These are phyloP conservation scores for Aspergillus spinulosporus DNA, from an alignment of 2,329 filamentous ascomycete species.

Conservation along the genomic window DNA sequence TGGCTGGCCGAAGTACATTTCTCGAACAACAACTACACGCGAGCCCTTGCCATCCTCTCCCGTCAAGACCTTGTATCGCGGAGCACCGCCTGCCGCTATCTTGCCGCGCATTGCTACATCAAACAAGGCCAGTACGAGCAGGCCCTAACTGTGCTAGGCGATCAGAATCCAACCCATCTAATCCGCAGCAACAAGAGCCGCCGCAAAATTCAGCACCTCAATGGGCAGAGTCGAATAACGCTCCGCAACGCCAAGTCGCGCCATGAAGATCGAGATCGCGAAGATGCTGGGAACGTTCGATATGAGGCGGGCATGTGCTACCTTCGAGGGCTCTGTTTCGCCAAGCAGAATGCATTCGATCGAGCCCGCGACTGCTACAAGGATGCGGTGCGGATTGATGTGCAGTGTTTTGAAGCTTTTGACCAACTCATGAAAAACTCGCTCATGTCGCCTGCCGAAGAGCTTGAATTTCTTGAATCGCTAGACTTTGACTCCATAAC, in stretches of 20 bases:
- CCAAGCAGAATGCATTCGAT: slow-evolving; percentile 96
- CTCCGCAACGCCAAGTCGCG: slow-evolving; percentile 49
- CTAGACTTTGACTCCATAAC: slow-evolving; percentile 85
- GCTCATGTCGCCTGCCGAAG: slow-evolving; percentile 83
- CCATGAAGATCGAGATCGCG: slow-evolving; percentile 62
- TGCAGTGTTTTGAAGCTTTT: slow-evolving; percentile 97
- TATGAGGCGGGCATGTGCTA: slow-evolving; percentile 99
- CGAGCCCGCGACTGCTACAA: slow-evolving; percentile 98
- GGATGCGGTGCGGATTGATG: slow-evolving; percentile 92
- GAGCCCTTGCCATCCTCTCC: slow-evolving; percentile 81
- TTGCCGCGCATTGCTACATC: slow-evolving; percentile 90
- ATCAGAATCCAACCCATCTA: slow-evolving; percentile 89
- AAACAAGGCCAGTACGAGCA: slow-evolving; percentile 90
- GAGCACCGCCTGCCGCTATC: slow-evolving; percentile 85
- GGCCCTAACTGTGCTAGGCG: slow-evolving; percentile 79
- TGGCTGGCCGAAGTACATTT: slow-evolving; percentile 99
- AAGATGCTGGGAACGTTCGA: slow-evolving; percentile 72
- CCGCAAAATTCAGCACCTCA: slow-evolving; percentile 70
- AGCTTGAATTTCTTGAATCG: slow-evolving; percentile 84
- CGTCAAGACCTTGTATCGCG: slow-evolving; percentile 74
- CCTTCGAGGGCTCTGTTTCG: slow-evolving; percentile 86
- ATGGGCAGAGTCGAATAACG: slow-evolving; percentile 54
- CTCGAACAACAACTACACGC: slow-evolving; percentile 88
- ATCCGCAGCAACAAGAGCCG: slow-evolving; percentile 68
- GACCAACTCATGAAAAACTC: slow-evolving; percentile 97